Evolutionary conservation across 2,329 filamentous ascomycete species (phyloP).

Genomic region (Talaromyces sp.): DNA sequence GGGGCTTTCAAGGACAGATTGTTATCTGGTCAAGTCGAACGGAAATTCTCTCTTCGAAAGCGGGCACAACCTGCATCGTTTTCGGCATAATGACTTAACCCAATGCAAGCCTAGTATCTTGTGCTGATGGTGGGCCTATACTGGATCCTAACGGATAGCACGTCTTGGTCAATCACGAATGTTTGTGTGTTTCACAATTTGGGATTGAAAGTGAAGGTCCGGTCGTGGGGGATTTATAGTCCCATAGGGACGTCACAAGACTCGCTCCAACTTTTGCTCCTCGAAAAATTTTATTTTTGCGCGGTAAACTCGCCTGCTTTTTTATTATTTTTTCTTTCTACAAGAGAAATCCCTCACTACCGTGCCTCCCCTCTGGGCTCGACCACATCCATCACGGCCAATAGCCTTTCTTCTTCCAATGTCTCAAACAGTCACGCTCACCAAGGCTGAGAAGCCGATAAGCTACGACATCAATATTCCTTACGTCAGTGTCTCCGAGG

Average conservation of each 20-base stretch:
- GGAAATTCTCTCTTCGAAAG: slow-evolving; percentile 1
- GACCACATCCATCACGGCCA: slow-evolving; percentile 13
- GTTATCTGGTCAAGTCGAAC: not conserved
- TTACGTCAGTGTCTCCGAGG: slow-evolving; percentile 45
- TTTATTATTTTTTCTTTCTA: slow-evolving; percentile 9
- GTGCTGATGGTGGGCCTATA: slow-evolving; percentile 5
- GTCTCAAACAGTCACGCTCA: slow-evolving; percentile 22
- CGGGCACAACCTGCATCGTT: slow-evolving; percentile 13
- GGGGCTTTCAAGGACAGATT: not conserved
- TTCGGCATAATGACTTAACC: slow-evolving; percentile 9
- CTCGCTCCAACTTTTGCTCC: slow-evolving; percentile 15
- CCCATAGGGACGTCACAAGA: slow-evolving; percentile 21
- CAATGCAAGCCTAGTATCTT: slow-evolving; percentile 15
- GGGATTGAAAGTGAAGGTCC: not conserved
- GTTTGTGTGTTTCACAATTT: slow-evolving; percentile 10
- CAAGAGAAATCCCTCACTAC: slow-evolving; percentile 14
- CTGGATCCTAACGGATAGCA: slow-evolving; percentile 10
- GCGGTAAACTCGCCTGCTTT: slow-evolving; percentile 22
- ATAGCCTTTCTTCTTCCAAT: slow-evolving; percentile 17
- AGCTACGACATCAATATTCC: slow-evolving; percentile 52
- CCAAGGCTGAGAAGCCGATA: slow-evolving; percentile 34
- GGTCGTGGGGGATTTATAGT: slow-evolving; percentile 20
- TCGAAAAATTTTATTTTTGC: slow-evolving; percentile 18
- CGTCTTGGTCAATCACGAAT: not conserved
- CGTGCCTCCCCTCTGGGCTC: slow-evolving; percentile 12